Base-by-base conservation (phyloP, 176 grass and related monocot species). In the Tillandsia fasciculata region DNA sequence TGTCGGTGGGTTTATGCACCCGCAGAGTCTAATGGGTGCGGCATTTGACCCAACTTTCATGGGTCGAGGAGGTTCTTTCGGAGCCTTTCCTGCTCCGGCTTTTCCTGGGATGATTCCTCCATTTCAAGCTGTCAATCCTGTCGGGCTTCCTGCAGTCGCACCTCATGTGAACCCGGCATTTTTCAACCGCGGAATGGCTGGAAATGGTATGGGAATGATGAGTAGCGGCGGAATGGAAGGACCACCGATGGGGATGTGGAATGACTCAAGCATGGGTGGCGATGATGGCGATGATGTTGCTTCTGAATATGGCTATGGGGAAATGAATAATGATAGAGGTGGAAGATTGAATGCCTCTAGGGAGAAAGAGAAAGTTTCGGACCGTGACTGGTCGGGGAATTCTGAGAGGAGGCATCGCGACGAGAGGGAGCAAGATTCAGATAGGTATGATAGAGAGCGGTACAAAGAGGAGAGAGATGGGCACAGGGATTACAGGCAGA, bases 51-150 rank as follows among this genome's bases (percentile, higher is more conserved):
- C 65, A 3, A 67, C 65, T 15, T 67, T 17, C 27, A 67, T 67
- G 65, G 65, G 27, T 67, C 26, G 42, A 47, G 65, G 65, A 20
- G 65, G 65, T 48, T 33, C 65, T 67, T 67, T n/a, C 48, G 65
- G 65, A 13, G 65, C 29, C 3, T 67, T 67, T 67, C 11, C 65
- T 10, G 56, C 17, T 14, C 56, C 74, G 66, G 48, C 64, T 24
- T 76, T 67, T 67, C 74, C 74, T 76, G 74, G 74, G 26, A 67
- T 76, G 64, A 76, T 67, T 50, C 64, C 64, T 67, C 20, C 74
- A 24, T 76, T 76, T 47, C 56, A 61, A 20, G 56, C 56, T 20
- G 22, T 61, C 17, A 61, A 61, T 20, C 7, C 56, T 20, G 10
- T 61, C 9, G 56, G 56, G 7, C 74, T 64, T 68, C 74, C 74